Evolutionary conservation across 257 asterid species (phyloP).

Genomic region (Gentiana straminea): DNA sequence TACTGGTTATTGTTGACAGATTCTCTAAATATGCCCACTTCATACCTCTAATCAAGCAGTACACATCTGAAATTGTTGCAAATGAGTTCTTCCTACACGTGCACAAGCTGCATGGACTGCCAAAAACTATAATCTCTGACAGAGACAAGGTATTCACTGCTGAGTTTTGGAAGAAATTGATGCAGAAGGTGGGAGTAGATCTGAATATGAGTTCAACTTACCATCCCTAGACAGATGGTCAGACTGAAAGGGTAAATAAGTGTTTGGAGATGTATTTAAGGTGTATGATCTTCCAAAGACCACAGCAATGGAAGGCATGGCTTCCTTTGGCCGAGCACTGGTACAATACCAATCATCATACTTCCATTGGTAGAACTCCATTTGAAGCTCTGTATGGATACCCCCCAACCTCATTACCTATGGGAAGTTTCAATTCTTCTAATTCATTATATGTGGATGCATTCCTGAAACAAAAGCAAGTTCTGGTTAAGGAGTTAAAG

Average conservation of each 20-base stretch:
- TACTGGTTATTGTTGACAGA: background rate
- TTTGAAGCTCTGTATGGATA: too few relatives aligned
- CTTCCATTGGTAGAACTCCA: too few relatives aligned
- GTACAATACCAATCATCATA: background rate
- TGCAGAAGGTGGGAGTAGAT: background rate
- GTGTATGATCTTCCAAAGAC: background rate
- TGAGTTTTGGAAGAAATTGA: background rate
- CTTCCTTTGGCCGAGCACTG: background rate
- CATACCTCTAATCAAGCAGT: background rate
- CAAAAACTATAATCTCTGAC: background rate
- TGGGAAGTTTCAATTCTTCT: too few relatives aligned
- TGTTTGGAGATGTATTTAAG: slow-evolving; percentile 3
- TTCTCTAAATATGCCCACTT: background rate
- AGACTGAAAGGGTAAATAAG: slow-evolving; percentile 1
- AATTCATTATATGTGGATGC: too few relatives aligned
- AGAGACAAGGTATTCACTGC: slow-evolving; percentile 7
- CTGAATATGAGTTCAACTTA: background rate
- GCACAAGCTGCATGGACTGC: background rate
- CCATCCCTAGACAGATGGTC: background rate
- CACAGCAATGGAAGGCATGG: background rate
- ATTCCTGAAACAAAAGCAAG: too few relatives aligned
- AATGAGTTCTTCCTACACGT: background rate
- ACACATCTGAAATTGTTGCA: background rate
- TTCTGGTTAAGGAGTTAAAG: too few relatives aligned
- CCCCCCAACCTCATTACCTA: too few relatives aligned